These are phyloP conservation scores for Botrytis deweyae DNA, from an alignment of 2,329 filamentous ascomycete species.

Conservation along the genomic window DNA sequence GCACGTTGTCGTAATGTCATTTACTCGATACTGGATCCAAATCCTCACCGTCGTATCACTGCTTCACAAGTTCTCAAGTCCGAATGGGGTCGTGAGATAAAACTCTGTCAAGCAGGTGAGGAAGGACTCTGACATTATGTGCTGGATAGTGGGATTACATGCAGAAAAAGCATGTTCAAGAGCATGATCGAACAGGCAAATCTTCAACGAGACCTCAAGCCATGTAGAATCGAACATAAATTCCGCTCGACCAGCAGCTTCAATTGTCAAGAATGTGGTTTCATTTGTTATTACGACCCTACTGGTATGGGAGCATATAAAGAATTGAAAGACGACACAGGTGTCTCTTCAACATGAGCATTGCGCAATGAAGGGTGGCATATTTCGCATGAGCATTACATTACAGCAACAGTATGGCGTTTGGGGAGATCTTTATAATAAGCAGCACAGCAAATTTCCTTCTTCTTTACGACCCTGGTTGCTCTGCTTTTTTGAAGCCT, in stretches of 20 bases:
- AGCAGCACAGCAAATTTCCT: slow-evolving; percentile 2
- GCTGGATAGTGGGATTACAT: slow-evolving; percentile 27
- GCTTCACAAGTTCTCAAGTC: slow-evolving; percentile 96
- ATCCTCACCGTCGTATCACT: slow-evolving; percentile 86
- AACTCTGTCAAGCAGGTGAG: slow-evolving; percentile 92
- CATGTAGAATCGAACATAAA: slow-evolving; percentile 20
- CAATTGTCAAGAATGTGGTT: slow-evolving; percentile 20
- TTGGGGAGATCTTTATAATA: slow-evolving; percentile 12
- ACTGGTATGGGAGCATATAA: slow-evolving; percentile 20
- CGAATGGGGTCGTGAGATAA: slow-evolving; percentile 98
- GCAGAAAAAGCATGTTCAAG: slow-evolving; percentile 21
- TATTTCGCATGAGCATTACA: slow-evolving; percentile 18
- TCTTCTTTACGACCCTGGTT: slow-evolving; percentile 11
- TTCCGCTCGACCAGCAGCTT: slow-evolving; percentile 21
- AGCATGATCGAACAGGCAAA: slow-evolving; percentile 23
- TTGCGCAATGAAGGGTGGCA: slow-evolving; percentile 16
- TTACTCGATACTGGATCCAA: slow-evolving; percentile 96
- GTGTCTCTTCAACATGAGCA: slow-evolving; percentile 22
- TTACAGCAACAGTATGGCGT: slow-evolving; percentile 20
- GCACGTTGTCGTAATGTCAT: slow-evolving; percentile 97
- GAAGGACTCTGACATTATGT: slow-evolving; percentile 71
- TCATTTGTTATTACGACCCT: slow-evolving; percentile 22
- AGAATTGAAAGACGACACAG: slow-evolving; percentile 17
- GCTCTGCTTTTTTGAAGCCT: slow-evolving; percentile 4
- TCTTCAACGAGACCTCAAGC: slow-evolving; percentile 17